Base-by-base conservation (phyloP, 73 alveolate species). In the Paramecium biaurelia region DNA sequence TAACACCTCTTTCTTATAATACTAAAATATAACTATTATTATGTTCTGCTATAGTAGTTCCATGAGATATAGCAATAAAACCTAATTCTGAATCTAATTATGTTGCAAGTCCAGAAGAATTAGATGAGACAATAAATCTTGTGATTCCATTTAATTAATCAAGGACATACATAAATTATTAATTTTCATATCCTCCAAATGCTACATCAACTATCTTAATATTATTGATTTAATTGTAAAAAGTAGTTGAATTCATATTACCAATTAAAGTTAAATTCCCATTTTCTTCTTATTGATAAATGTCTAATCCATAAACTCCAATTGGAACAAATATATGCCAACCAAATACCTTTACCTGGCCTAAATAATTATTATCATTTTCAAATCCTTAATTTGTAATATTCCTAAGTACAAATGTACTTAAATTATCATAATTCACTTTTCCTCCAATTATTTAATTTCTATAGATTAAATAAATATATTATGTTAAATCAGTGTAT, bases 251-350 rank as follows among this genome's bases (percentile, higher is more conserved):
- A 43, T 26, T 34, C 26, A 79, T 43, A 21, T 32, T 43, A 3
- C 42, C 42, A 7, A 79, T 79, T 9, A 12, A 23, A 20, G 14
- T 21, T 10, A 79, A 45, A 4, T 41, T 26, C 0, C 90, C 90
- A 79, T 41, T 24, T 12, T 24, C 70, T 41, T 79, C 9, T 43
- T 43, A 79, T 47, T 79, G 2, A 79, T 79, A 79, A 23, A 79
- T 79, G 47, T 79, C 90, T 26, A 79, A 45, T 38, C 90, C 90
- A 2, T 42, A 76, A 23, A 58, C 32, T n/a, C 90, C 90, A 0
- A 79, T 14, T 11, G 90, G 90, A 20, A 79, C 74, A 79, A 24
- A 79, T 1, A 79, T 9, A 18, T 43, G 56, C 49, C 76, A 23
- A 47, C 72, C 74, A 43, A 24, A 79, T 18, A 45, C 26, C 7